Evolutionary conservation across 169 alveolate genomes (phyloP), one percentile per base, ranked within the genome.

Genomic region (Babesia ovis): DNA sequence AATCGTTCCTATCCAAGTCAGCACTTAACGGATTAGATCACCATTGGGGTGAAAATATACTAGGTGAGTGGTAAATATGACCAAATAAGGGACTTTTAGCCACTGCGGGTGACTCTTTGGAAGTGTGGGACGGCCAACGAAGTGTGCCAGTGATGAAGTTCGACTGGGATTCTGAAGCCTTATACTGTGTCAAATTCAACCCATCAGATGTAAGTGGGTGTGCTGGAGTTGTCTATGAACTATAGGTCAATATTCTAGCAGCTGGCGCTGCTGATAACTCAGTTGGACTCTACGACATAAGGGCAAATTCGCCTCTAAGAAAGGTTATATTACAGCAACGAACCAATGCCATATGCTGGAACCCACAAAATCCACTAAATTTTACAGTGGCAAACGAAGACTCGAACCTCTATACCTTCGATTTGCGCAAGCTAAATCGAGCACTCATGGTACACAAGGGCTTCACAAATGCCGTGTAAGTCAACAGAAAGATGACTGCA

Each of bases 361-460:
- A 98, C 84, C 99, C 99, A 14, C 95, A 93, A 70, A 97, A 98
- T 61, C 99, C 99, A 35, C 77, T 95, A 67, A 93, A 96, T 71
- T 95, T 98, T 79, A 96, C 97, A 16, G 96, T 95, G 20, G 99
- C 99, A 27, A 96, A 96, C 85, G 99, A 98, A 77, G 99, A 98
- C 88, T 92, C 97, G 29, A 96, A 97, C 90, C 85, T 97, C 39
- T 98, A 98, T 89, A 95, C 99, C 23, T 98, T 96, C 88, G 99
- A 98, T 82, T 95, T 97, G 96, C 91, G 99, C 75, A 92, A 94
- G 66, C 87, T 96, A 68, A 90, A 94, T 56, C 76, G 86, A 51
- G 98, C 98, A 31, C 92, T 92, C 79, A 75, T 94, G 85, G 95
- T 97, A 29, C 98, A 97, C 84, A 96, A 96, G 77, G 98, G 93